Conservation (phyloP, 208 protist genomes). For the Endotrypanum monterogeii region DNA sequence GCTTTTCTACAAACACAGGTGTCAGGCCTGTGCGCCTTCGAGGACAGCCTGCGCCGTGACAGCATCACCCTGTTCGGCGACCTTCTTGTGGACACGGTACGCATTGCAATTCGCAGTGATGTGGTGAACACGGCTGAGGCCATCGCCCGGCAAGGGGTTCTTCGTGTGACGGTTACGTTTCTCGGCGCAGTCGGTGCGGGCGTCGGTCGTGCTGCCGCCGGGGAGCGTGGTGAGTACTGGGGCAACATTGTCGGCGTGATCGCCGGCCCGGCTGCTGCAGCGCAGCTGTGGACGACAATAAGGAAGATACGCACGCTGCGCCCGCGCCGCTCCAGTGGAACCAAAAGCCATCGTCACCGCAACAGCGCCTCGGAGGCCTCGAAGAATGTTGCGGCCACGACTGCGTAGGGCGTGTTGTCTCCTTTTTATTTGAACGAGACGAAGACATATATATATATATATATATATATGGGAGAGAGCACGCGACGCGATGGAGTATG, state of each 20-base stretch:
- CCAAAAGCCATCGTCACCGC: conserved; percentile 22
- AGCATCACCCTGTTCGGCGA: conserved; percentile 52
- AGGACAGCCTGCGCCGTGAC: conserved; percentile 66
- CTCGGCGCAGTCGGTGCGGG: conserved; percentile 48
- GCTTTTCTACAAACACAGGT: conserved; percentile 33
- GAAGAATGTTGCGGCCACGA: not conserved
- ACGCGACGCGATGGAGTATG: no score
- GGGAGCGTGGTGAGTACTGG: conserved; percentile 77
- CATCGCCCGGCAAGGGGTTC: conserved; percentile 22
- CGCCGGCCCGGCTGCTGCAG: conserved; percentile 31
- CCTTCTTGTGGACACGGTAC: conserved; percentile 56
- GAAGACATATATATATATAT: no score
- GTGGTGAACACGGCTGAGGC: conserved; percentile 30
- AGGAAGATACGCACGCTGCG: conserved; percentile 25
- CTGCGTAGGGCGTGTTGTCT: not conserved
- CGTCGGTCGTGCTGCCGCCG: conserved; percentile 44
- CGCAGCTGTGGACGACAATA: conserved; percentile 19
- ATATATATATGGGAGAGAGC: no score
- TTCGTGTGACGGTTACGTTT: conserved; percentile 45
- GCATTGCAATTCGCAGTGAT: conserved; percentile 24
- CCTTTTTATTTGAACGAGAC: no score
- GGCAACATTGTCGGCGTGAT: conserved; percentile 54
- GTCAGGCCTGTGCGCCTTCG: conserved; percentile 46
- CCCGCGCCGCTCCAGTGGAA: conserved; percentile 14
- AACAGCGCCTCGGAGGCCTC: conserved; percentile 1